phyloP scores from a whole-genome alignment of 441 rosid species.

The Erodium moschatum region DNA sequence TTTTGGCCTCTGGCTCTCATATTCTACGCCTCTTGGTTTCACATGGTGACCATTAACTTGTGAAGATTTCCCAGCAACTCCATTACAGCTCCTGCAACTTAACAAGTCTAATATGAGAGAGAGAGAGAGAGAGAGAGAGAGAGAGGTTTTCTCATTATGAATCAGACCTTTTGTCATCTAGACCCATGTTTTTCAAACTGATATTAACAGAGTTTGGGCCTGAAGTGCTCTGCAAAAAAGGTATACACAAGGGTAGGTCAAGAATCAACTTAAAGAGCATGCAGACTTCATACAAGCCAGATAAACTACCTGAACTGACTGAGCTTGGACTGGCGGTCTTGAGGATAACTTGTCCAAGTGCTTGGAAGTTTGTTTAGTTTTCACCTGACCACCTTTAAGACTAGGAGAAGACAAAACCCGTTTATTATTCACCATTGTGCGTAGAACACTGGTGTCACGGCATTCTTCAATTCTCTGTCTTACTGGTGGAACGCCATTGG shows the following conservation, averaged over 20 bases:
- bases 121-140: not conserved
- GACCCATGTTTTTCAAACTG: conserved; percentile 11
- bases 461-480: conserved; percentile 8
- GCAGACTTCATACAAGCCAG: conserved; percentile 2
- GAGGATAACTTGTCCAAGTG: conserved; percentile 9
- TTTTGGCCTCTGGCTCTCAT: conserved; percentile 4
- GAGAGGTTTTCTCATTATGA: conserved; percentile 1
- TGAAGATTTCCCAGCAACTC: conserved; percentile 3
- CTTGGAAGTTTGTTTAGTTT: conserved; percentile 5
- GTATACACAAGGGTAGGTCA: conserved; percentile 4
- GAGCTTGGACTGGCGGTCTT: conserved; percentile 13
- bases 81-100: conserved; percentile 9
- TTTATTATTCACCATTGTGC: conserved; percentile 12
- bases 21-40: not conserved
- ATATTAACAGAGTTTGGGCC: not conserved
- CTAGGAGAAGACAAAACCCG: conserved; percentile 12
- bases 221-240: conserved; percentile 18
- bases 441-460: conserved; percentile 7
- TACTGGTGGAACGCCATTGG: not conserved
- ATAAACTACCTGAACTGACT: conserved; percentile 18
- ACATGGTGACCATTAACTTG: not conserved
- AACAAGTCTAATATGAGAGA: not conserved
- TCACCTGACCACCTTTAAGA: too few relatives aligned
- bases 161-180: conserved; percentile 17
- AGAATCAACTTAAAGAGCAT: not conserved